Base-by-base conservation (phyloP, 148 eudicot species). In the Camellia sinensis region DNA sequence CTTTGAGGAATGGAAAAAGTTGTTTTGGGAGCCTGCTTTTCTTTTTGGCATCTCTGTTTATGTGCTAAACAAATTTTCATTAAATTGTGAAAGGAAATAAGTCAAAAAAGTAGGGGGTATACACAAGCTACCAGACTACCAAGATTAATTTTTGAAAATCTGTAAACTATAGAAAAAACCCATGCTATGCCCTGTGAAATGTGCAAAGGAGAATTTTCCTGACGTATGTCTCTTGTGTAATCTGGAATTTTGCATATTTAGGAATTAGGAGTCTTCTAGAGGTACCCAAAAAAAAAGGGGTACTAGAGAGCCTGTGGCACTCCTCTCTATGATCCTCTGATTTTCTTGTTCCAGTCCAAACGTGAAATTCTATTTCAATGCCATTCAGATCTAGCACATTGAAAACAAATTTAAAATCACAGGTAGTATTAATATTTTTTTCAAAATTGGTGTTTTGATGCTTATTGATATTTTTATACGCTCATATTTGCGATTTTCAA, bases 401-500 rank as follows among this genome's bases (percentile, higher is more conserved):
- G 45, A 4, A 29, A 53, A 54, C 14, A 2, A 10, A n/a, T 72
- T 29, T 29, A 29, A 29, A 29, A 29, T 29, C 37, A 29, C 1
- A 29, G 37, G 37, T 29, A 29, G 37, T 29, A 29, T 29, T 29
- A 29, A 29, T 29, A 29, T 1, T 29, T 48, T 48, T 48, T 5
- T 48, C 52, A 4, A 15, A n/a, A 10, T 8, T 73, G 46, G 19
- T 43, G 54, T 60, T 40, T 57, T 59, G 10, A 17, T 22, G 73
- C 52, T 67, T 56, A 67, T 29, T 67, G 71, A 37, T 67, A 15
- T 3, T 67, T 3, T 67, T 67, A 67, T 67, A 6, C 11, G 10
- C 40, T 29, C 53, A 50, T n/a, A 19, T 73, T 73, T 79, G 68
- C 54, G 60, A 48, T 9, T 17, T 52, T 62, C 48, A 80, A 73